Conservation (phyloP, 768 basidiomycete species). For the Clavaria fumosa region DNA sequence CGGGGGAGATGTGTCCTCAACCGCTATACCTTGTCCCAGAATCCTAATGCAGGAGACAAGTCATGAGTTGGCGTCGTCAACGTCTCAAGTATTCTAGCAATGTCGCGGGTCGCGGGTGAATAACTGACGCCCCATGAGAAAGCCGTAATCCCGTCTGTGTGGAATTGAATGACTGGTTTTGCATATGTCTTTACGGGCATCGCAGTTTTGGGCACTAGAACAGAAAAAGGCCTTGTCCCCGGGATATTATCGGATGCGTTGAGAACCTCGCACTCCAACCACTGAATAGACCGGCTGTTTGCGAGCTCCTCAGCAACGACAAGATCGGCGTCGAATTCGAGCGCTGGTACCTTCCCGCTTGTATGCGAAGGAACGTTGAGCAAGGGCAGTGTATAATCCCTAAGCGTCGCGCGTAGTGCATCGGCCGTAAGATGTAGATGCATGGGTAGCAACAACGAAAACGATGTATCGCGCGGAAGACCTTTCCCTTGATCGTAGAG, state of each 20-base stretch:
- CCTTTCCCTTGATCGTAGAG: conserved; percentile 51
- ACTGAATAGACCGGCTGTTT: conserved; percentile 45
- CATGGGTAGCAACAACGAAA: conserved; percentile 70
- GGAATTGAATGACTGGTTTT: conserved; percentile 50
- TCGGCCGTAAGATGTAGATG: conserved; percentile 56
- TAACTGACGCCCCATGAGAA: conserved; percentile 88
- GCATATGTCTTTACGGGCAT: conserved; percentile 95
- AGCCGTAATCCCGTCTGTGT: conserved; percentile 48
- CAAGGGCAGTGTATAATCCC: conserved; percentile 83
- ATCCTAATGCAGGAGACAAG: conserved; percentile 69
- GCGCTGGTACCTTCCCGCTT: conserved; percentile 25
- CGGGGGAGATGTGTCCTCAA: neutral
- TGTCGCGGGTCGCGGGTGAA: conserved; percentile 70
- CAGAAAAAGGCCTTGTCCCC: conserved; percentile 35
- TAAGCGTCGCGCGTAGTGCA: conserved; percentile 45
- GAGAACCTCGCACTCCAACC: conserved; percentile 54
- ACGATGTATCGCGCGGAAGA: conserved; percentile 53
- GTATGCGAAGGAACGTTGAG: conserved; percentile 47
- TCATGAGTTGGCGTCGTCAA: conserved; percentile 67
- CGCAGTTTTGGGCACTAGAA: conserved; percentile 74
- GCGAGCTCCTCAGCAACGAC: conserved; percentile 85
- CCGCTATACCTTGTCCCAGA: conserved; percentile 79
- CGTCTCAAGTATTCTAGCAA: conserved; percentile 71
- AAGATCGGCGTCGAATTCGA: conserved; percentile 60
- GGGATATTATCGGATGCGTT: conserved; percentile 35